phyloP scores from a whole-genome alignment of 2,329 filamentous ascomycete genomes.

The Calonectria pteridis region DNA sequence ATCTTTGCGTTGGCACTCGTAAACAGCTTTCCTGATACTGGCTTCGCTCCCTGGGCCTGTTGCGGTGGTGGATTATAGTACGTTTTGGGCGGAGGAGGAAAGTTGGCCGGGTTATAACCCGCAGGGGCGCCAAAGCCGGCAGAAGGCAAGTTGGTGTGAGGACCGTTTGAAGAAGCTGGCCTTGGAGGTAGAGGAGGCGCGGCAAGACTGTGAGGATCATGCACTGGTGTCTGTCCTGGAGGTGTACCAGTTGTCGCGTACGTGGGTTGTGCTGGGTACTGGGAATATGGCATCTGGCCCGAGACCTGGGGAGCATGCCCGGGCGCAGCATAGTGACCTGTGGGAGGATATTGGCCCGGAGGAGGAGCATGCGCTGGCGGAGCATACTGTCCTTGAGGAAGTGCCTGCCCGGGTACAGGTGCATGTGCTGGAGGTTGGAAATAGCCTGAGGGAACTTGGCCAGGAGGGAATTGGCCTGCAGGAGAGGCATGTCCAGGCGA shows the following conservation, averaged over 20 bases:
- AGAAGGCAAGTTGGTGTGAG: slow-evolving; percentile 26
- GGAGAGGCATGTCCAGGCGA: background rate
- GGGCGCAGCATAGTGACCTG: background rate
- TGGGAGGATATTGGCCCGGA: background rate
- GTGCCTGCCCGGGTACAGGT: slow-evolving; percentile 8
- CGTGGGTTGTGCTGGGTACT: slow-evolving; percentile 39
- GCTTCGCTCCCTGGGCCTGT: slow-evolving; percentile 26
- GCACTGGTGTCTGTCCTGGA: slow-evolving; percentile 18
- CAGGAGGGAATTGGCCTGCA: background rate
- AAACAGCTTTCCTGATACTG: slow-evolving; percentile 44
- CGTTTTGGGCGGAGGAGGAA: slow-evolving; percentile 50
- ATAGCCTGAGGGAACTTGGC: background rate
- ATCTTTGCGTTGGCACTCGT: slow-evolving; percentile 50
- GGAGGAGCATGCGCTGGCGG: background rate
- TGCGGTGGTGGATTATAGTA: slow-evolving; percentile 45
- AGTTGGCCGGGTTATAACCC: slow-evolving; percentile 42
- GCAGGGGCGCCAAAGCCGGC: slow-evolving; percentile 37
- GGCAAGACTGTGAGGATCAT: slow-evolving; percentile 28
- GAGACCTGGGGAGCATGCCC: slow-evolving; percentile 32
- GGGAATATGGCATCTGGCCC: slow-evolving; percentile 14
- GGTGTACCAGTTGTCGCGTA: slow-evolving; percentile 31
- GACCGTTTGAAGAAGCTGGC: slow-evolving; percentile 39
- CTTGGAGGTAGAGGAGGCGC: slow-evolving; percentile 47
- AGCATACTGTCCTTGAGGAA: background rate
- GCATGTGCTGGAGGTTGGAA: background rate